Percentiles rank a stretch among this genome's conserved stretches.
Evolutionary conservation across 345 rosid genomes (phyloP).

Genomic region (Salix arbutifolia): DNA sequence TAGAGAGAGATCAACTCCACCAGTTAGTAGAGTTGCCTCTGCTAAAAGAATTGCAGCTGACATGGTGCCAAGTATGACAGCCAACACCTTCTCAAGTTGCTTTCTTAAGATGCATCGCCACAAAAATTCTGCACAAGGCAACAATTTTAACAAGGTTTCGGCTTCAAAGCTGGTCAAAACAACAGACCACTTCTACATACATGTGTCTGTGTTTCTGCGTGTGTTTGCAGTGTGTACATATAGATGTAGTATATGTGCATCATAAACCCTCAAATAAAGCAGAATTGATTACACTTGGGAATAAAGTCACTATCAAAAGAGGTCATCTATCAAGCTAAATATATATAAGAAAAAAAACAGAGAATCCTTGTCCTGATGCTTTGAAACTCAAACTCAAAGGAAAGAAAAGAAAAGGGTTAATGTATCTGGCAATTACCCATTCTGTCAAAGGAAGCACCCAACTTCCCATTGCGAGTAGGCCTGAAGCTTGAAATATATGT

Average conservation of each 20-base stretch:
- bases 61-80: conserved; percentile 67
- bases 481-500: conserved; percentile 88
- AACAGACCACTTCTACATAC: neutral
- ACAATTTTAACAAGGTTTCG: neutral
- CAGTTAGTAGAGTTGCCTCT: conserved; percentile 68
- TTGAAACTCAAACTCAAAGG: neutral
- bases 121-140: conserved; percentile 57
- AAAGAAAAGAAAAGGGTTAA: neutral
- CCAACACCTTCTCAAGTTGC: conserved; percentile 62
- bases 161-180: neutral
- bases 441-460: conserved; percentile 64
- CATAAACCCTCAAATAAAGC: neutral
- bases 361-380: neutral
- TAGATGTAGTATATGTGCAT: neutral
- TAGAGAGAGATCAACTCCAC: conserved; percentile 70
- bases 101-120: conserved; percentile 81
- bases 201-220: neutral
- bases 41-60: conserved; percentile 97
- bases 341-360: no score
- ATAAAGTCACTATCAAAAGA: neutral
- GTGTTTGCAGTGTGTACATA: neutral
- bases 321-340: neutral
- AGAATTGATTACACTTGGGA: neutral
- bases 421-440: conserved; percentile 46
- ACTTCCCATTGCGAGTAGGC: conserved; percentile 55